phyloP scores from a whole-genome alignment of 176 grass and related monocot species.

The bread wheat (Triticum aestivum) region DNA sequence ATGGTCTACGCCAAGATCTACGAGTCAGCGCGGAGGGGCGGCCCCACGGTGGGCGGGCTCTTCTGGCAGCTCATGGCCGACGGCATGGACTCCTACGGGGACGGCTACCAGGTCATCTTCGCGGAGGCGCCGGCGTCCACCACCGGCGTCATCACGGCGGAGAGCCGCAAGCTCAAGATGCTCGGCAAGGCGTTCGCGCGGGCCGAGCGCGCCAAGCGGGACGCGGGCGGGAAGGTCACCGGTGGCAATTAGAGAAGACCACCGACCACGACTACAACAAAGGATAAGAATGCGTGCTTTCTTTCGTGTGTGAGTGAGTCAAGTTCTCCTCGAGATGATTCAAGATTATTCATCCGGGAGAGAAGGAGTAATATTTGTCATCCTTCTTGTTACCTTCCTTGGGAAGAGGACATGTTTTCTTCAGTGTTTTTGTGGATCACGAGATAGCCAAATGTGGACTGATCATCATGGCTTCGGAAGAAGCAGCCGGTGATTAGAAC shows the following conservation, averaged over 20 bases:
- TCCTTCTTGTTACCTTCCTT: constrained; percentile 16
- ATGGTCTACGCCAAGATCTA: constrained; percentile 73
- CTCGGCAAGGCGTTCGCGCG: constrained; percentile 45
- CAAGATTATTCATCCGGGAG: constrained; percentile 86
- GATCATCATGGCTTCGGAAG: background rate
- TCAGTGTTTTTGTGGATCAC: constrained; percentile 18
- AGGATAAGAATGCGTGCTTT: background rate
- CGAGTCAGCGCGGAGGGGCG: constrained; percentile 56
- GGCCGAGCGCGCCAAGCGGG: background rate
- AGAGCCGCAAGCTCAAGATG: constrained; percentile 55
- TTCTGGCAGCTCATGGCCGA: constrained; percentile 87
- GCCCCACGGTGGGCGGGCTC: constrained; percentile 52
- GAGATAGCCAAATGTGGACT: constrained; percentile 8
- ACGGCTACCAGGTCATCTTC: constrained; percentile 86
- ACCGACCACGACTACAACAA: background rate
- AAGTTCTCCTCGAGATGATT: constrained; percentile 72
- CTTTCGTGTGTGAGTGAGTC: background rate
- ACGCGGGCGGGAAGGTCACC: constrained; percentile 6
- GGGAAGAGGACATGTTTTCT: background rate
- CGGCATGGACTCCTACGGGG: constrained; percentile 85
- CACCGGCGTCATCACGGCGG: constrained; percentile 49
- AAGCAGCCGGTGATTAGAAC: background rate
- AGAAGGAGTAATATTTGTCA: background rate
- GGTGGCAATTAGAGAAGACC: background rate
- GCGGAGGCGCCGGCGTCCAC: constrained; percentile 51